Conservation (phyloP, 208 protist genomes). For the Leishmania major region DNA sequence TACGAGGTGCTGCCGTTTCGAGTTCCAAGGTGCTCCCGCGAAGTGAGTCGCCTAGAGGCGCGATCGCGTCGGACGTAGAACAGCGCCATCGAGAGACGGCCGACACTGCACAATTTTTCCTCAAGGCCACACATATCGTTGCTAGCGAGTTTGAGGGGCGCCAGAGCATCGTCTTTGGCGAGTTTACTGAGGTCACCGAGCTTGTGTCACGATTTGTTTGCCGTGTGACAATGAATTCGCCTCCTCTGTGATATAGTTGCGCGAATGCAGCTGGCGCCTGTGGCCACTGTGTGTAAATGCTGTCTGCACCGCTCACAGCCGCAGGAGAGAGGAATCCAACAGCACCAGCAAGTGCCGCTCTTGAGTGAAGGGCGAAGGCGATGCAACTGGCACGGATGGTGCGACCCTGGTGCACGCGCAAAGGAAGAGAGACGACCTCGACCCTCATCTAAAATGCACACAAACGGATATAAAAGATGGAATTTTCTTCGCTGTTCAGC, state of each 20-base stretch:
- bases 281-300: not conserved
- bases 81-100: not conserved
- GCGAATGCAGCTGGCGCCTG: not conserved
- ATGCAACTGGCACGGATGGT: not conserved
- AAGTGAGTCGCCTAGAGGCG: not conserved
- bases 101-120: conserved; percentile 10
- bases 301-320: not conserved
- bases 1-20: not conserved
- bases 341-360: not conserved
- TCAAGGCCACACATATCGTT: conserved; percentile 19
- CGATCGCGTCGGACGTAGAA: not conserved
- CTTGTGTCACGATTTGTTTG: conserved; percentile 29
- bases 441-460: not conserved
- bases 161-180: conserved; percentile 26
- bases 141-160: conserved; percentile 26
- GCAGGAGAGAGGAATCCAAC: not conserved
- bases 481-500: not conserved
- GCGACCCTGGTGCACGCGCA: not conserved
- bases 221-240: conserved; percentile 9
- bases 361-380: not conserved
- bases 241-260: not conserved
- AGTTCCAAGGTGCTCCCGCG: not conserved
- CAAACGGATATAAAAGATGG: too few relatives aligned
- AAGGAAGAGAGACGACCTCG: not conserved
- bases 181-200: conserved; percentile 27